These are phyloP conservation scores for Morella rubra DNA, from an alignment of 306 rosid species.

Conservation along the genomic window DNA sequence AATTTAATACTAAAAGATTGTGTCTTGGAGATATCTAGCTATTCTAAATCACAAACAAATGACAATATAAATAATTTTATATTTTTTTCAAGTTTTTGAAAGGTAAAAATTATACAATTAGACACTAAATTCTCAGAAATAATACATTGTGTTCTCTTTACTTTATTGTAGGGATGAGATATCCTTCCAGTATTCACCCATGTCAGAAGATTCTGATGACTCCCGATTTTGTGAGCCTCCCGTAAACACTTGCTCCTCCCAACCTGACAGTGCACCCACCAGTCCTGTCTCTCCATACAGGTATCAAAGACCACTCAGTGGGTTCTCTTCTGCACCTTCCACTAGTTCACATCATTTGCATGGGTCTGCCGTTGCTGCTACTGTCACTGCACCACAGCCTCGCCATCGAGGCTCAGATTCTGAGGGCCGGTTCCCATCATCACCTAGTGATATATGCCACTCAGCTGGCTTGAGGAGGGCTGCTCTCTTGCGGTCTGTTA, in stretches of 20 bases:
- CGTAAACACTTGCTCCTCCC: constrained; percentile 51
- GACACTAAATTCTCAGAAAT: too few species aligned
- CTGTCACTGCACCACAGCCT: constrained; percentile 55
- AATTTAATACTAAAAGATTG: too few species aligned
- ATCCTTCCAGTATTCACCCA: constrained; percentile 79
- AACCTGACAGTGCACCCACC: constrained; percentile 68
- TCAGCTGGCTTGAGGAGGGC: constrained; percentile 97
- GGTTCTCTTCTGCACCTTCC: constrained; percentile 50
- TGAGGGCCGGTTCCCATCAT: constrained; percentile 94
- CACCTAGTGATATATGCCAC: constrained; percentile 98
- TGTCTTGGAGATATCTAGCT: too few species aligned
- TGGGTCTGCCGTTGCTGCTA: constrained; percentile 45
- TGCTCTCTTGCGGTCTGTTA: constrained; percentile 91
- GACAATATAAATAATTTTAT: too few species aligned
- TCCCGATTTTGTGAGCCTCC: constrained; percentile 66
- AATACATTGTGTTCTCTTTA: not conserved
- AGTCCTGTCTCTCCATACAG: constrained; percentile 91
- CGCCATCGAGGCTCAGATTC: constrained; percentile 95
- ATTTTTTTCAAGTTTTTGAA: too few species aligned
- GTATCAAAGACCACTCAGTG: constrained; percentile 55
- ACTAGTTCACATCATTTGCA: constrained; percentile 53
- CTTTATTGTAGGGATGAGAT: constrained; percentile 74
- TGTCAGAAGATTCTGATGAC: constrained; percentile 98
- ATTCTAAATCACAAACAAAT: too few species aligned
- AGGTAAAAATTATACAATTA: too few species aligned